phyloP scores from a whole-genome alignment of 768 basidiomycete species.

The Boletus subcaerulescens region DNA sequence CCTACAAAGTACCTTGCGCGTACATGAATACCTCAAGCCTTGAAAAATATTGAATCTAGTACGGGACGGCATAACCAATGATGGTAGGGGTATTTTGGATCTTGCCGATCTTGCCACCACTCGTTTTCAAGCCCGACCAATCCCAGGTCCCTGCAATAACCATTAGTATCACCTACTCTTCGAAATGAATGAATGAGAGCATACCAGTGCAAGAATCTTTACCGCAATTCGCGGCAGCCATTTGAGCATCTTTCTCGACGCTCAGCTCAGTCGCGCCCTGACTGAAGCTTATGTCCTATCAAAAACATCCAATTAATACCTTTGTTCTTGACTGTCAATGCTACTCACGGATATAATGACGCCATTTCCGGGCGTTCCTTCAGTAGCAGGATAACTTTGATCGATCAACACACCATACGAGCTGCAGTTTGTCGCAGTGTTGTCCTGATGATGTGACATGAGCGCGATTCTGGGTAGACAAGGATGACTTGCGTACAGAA shows the following conservation, averaged over 20 bases:
- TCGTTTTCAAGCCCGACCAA: slow-evolving; percentile 44
- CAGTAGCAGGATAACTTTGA: slow-evolving; percentile 54
- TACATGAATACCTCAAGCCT: background rate
- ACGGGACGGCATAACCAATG: slow-evolving; percentile 29
- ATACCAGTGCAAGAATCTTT: slow-evolving; percentile 46
- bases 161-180: background rate
- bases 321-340: background rate
- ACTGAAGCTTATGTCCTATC: slow-evolving; percentile 49
- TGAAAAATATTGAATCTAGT: background rate
- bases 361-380: slow-evolving; percentile 55
- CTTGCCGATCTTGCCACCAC: slow-evolving; percentile 43
- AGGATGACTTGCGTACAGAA: slow-evolving; percentile 31
- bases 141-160: slow-evolving; percentile 43
- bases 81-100: slow-evolving; percentile 32
- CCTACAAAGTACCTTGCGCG: background rate
- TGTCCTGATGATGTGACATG: slow-evolving; percentile 36
- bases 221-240: slow-evolving; percentile 58
- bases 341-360: slow-evolving; percentile 52
- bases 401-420: slow-evolving; percentile 59
- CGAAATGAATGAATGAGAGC: slow-evolving; percentile 1
- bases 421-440: slow-evolving; percentile 48
- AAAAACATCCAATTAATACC: background rate
- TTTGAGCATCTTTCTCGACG: slow-evolving; percentile 41
- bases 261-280: slow-evolving; percentile 39
- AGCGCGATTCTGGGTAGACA: background rate